Evolutionary conservation across 2,329 filamentous ascomycete genomes (phyloP).

Genomic region (Pseudogymnoascus sp.): DNA sequence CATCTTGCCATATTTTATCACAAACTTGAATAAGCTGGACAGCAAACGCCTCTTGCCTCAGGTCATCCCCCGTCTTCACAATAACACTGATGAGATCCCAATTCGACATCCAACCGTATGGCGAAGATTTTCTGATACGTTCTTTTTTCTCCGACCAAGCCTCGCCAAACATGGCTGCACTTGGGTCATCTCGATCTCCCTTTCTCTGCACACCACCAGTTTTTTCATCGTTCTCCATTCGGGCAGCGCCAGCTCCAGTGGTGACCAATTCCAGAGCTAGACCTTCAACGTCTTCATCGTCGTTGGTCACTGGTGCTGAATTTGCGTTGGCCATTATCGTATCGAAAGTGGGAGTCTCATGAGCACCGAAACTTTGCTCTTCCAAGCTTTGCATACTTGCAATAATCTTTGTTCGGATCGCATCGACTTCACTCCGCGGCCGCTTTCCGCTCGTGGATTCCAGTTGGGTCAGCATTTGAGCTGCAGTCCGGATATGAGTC

Average conservation of each 20-base stretch:
- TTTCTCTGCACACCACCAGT: conserved; percentile 74
- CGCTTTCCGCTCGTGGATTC: conserved; percentile 74
- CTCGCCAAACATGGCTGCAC: conserved; percentile 78
- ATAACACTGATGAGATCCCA: conserved; percentile 85
- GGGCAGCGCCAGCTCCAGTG: conserved; percentile 64
- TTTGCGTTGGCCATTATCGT: conserved; percentile 70
- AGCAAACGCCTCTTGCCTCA: conserved; percentile 78
- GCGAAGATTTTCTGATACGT: conserved; percentile 72
- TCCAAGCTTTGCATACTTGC: conserved; percentile 84
- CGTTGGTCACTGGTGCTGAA: conserved; percentile 40
- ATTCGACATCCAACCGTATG: conserved; percentile 83
- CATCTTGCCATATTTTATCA: conserved; percentile 72
- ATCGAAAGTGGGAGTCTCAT: conserved; percentile 69
- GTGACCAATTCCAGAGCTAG: conserved; percentile 41
- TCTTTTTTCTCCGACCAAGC: conserved; percentile 80
- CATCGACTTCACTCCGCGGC: conserved; percentile 70
- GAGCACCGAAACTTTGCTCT: conserved; percentile 73
- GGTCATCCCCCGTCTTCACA: conserved; percentile 75
- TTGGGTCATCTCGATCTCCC: conserved; percentile 76
- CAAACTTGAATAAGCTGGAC: conserved; percentile 78
- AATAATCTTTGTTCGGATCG: conserved; percentile 79
- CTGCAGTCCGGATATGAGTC: conserved; percentile 80
- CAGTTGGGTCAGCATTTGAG: conserved; percentile 78
- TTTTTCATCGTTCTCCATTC: conserved; percentile 86
- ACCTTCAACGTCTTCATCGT: conserved; percentile 45